phyloP scores from a whole-genome alignment of 257 asterid genomes.

The Fraxinus anomala region DNA sequence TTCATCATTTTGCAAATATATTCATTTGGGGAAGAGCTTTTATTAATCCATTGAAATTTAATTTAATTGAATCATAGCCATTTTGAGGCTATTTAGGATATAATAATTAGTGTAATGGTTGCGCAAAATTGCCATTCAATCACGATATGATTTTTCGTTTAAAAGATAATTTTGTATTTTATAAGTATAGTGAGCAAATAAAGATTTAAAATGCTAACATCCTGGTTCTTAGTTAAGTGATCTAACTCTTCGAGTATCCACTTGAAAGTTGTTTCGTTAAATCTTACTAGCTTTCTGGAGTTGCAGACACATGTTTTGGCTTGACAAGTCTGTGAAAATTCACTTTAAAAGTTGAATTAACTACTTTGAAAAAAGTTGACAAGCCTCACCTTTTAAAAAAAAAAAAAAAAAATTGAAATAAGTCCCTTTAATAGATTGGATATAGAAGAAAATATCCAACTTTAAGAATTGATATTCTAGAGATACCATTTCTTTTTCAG shows the following conservation, averaged over 20 bases:
- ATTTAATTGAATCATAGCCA: neutral
- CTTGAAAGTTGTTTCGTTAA: neutral
- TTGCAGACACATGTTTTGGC: neutral
- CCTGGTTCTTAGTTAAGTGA: neutral
- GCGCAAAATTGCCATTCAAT: neutral
- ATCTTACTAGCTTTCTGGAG: neutral
- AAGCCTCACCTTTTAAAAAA: neutral
- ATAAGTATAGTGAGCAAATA: neutral
- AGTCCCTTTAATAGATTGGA: neutral
- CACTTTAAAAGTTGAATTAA: neutral
- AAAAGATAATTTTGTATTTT: neutral
- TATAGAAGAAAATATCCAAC: neutral
- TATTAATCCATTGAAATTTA: neutral
- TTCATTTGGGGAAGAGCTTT: slow-evolving; percentile 4
- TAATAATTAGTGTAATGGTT: neutral
- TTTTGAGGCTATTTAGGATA: neutral
- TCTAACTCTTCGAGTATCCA: neutral
- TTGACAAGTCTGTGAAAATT: neutral
- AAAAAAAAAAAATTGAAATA: neutral
- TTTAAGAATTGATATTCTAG: neutral
- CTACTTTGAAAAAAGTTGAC: neutral
- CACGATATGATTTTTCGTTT: neutral
- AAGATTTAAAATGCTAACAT: neutral
- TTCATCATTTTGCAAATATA: slow-evolving; percentile 39
- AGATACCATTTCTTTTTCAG: neutral